A percentile compares a stretch with the other conserved stretches of the same genome.
phyloP scores from a whole-genome alignment of 805 yeast genomes.

The Cyberlindnera maclurae region DNA sequence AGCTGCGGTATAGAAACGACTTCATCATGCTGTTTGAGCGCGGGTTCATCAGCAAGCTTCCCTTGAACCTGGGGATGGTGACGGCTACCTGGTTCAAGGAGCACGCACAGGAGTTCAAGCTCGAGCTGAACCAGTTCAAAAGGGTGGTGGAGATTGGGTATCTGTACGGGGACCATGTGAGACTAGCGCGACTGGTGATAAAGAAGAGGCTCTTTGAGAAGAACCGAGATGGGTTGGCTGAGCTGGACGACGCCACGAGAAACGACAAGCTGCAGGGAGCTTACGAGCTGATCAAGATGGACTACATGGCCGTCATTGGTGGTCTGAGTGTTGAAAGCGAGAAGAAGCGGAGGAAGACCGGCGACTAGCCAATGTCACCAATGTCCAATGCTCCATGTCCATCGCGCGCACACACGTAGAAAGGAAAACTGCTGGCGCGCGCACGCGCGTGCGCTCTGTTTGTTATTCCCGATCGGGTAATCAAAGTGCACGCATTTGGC shows the following conservation, averaged over 20 bases:
- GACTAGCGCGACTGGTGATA: slow-evolving; percentile 45
- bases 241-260: slow-evolving; percentile 55
- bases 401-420: too few species aligned
- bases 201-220: slow-evolving; percentile 71
- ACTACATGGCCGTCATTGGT: slow-evolving; percentile 50
- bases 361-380: neutral
- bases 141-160: slow-evolving; percentile 73
- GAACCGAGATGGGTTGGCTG: slow-evolving; percentile 70
- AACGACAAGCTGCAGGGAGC: slow-evolving; percentile 73
- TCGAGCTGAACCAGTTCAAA: slow-evolving; percentile 73
- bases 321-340: slow-evolving; percentile 12
- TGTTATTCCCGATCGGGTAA: neutral
- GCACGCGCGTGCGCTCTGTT: too few species aligned
- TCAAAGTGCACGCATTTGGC: slow-evolving; percentile 1
- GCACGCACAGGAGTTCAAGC: slow-evolving; percentile 39
- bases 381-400: too few species aligned
- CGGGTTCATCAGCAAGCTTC: slow-evolving; percentile 26
- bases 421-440: too few species aligned
- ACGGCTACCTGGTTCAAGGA: slow-evolving; percentile 32
- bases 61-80: slow-evolving; percentile 20
- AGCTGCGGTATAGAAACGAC: slow-evolving; percentile 79
- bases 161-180: slow-evolving; percentile 29
- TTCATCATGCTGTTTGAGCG: slow-evolving; percentile 38
- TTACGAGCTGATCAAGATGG: slow-evolving; percentile 59
- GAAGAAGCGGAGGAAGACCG: slow-evolving; percentile 13